Conservation (phyloP, 1,284 basidiomycete species). For the Hypsizygus ulmarius region DNA sequence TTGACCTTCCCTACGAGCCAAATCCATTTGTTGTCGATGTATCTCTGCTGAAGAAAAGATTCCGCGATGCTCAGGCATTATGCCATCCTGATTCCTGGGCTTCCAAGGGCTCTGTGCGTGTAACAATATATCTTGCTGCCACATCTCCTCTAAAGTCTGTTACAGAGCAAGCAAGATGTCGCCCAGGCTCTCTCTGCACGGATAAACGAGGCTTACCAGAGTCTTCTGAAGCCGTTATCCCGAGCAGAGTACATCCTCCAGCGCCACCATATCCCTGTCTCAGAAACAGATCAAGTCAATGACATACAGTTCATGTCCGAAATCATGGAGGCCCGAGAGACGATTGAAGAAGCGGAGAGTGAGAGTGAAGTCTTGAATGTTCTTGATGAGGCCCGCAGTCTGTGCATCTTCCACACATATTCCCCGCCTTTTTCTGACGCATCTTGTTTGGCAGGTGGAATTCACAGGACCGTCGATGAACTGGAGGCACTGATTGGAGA, state of each 20-base stretch:
- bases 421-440: background rate
- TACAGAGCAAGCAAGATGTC: constrained; percentile 54
- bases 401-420: constrained; percentile 24
- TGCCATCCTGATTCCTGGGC: constrained; percentile 84
- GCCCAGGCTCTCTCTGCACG: constrained; percentile 67
- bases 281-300: constrained; percentile 75
- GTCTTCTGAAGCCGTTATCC: constrained; percentile 59
- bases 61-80: constrained; percentile 66
- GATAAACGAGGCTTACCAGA: constrained; percentile 76
- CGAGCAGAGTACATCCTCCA: constrained; percentile 73
- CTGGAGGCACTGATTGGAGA: constrained; percentile 53
- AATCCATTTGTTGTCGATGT: constrained; percentile 68
- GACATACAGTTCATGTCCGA: constrained; percentile 74
- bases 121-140: constrained; percentile 1
- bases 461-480: constrained; percentile 42
- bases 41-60: constrained; percentile 53
- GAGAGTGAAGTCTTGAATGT: constrained; percentile 49
- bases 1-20: constrained; percentile 53
- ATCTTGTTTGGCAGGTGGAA: constrained; percentile 48
- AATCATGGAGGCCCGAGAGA: constrained; percentile 82
- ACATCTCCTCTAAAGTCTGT: constrained; percentile 16
- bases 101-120: constrained; percentile 53
- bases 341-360: constrained; percentile 67
- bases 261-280: constrained; percentile 55
- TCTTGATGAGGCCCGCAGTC: constrained; percentile 60